phyloP scores from a whole-genome alignment of 768 basidiomycete species.

The Cystofilobasidium bisporidii region DNA sequence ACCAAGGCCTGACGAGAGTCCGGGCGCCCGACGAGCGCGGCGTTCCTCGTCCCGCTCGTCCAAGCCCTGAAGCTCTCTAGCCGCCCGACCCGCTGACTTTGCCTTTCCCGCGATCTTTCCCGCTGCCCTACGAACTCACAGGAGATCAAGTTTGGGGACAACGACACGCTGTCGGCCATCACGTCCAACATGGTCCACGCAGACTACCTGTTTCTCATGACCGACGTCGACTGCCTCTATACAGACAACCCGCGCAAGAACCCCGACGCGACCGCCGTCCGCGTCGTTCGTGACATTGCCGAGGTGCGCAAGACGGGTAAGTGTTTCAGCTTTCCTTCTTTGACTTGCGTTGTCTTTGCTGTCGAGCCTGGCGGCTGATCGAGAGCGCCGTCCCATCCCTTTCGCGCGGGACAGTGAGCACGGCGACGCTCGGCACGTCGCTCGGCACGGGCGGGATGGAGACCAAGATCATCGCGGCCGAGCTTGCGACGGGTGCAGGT shows the following conservation, averaged over 20 bases:
- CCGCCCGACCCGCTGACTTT: no score
- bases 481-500: constrained; percentile 90
- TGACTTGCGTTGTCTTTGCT: neutral
- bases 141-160: constrained; percentile 99
- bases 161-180: constrained; percentile 94
- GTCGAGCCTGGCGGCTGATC: neutral
- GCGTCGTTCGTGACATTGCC: constrained; percentile 71
- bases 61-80: no score
- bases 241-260: constrained; percentile 91
- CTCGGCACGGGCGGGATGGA: constrained; percentile 99
- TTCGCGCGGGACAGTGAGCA: constrained; percentile 58
- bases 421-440: constrained; percentile 78
- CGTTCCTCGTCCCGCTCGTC: no score
- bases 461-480: constrained; percentile 95
- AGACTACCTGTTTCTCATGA: constrained; percentile 90
- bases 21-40: no score
- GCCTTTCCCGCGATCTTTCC: neutral
- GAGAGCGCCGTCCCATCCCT: neutral
- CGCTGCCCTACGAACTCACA: constrained; percentile 38
- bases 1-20: no score
- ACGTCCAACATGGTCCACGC: constrained; percentile 96
- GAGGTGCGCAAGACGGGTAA: constrained; percentile 66
- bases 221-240: constrained; percentile 92
- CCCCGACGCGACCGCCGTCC: constrained; percentile 65
- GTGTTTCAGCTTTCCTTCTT: neutral